Percentiles rank a stretch among this genome's conserved stretches.
phyloP scores from a whole-genome alignment of 192 early-diverging fungal species.

The Mortierella antarctica region DNA sequence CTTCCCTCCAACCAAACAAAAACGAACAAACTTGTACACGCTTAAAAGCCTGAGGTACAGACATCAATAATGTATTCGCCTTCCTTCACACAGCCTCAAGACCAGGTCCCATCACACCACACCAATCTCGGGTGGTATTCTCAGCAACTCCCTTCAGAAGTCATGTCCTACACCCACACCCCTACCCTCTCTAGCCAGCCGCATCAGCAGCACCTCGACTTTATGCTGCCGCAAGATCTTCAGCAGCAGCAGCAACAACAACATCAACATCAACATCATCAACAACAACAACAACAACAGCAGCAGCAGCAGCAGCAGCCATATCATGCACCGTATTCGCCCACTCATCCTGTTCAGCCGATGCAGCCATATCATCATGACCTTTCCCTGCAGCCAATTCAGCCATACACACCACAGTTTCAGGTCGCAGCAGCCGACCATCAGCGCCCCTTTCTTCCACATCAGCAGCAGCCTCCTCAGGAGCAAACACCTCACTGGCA shows the following conservation, averaged over 20 bases:
- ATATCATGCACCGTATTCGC: background rate
- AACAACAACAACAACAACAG: slow-evolving; percentile 2
- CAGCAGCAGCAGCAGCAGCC: background rate
- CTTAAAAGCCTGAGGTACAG: background rate
- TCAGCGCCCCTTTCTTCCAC: too few relatives aligned
- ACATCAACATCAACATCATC: slow-evolving; percentile 4
- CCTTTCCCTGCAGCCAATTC: background rate
- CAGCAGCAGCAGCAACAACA: slow-evolving; percentile 13
- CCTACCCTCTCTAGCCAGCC: background rate
- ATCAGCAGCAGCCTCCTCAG: too few relatives aligned
- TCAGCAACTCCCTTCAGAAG: background rate
- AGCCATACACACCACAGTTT: background rate
- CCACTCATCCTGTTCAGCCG: background rate
- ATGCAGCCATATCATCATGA: background rate
- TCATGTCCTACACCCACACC: background rate
- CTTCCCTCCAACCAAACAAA: background rate
- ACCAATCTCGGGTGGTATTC: background rate
- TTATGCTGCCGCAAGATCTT: background rate
- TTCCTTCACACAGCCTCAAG: slow-evolving; percentile 12
- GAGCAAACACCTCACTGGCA: too few relatives aligned
- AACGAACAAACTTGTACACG: background rate
- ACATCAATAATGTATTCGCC: background rate
- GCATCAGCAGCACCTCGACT: background rate
- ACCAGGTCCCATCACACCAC: background rate
- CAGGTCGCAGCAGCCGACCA: background rate